These are phyloP conservation scores for Wickerhamomyces chambardii DNA, from an alignment of 805 yeast genomes.

Conservation along the genomic window DNA sequence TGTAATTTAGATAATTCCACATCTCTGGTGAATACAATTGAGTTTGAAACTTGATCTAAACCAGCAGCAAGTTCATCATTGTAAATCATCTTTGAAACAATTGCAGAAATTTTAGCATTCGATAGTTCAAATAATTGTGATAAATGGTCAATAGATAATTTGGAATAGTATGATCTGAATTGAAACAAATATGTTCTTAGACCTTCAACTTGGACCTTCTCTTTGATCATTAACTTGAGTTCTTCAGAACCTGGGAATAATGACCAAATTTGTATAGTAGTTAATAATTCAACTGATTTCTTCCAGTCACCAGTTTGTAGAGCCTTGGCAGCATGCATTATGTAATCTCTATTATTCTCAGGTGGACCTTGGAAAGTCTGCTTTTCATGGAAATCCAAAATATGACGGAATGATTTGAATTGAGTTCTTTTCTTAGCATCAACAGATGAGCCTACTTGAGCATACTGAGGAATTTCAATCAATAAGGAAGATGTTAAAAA, in stretches of 20 bases:
- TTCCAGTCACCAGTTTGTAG: slow-evolving; percentile 89
- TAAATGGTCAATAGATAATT: slow-evolving; percentile 61
- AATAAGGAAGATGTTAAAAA: slow-evolving; percentile 85
- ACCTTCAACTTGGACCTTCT: slow-evolving; percentile 82
- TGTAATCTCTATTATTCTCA: slow-evolving; percentile 89
- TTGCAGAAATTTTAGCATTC: slow-evolving; percentile 44
- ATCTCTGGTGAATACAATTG: slow-evolving; percentile 63
- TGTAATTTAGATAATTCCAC: slow-evolving; percentile 80
- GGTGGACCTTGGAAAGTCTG: slow-evolving; percentile 97
- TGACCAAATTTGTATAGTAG: slow-evolving; percentile 79
- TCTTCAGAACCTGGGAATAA: slow-evolving; percentile 62
- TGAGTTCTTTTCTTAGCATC: slow-evolving; percentile 56
- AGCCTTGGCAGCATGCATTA: slow-evolving; percentile 86
- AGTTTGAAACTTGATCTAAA: slow-evolving; percentile 55
- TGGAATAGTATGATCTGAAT: slow-evolving; percentile 67
- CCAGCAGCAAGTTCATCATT: slow-evolving; percentile 71
- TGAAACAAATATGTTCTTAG: slow-evolving; percentile 88
- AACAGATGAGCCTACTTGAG: slow-evolving; percentile 47
- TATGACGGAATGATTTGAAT: slow-evolving; percentile 82
- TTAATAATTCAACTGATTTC: slow-evolving; percentile 60
- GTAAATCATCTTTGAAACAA: slow-evolving; percentile 69
- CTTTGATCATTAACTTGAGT: slow-evolving; percentile 62
- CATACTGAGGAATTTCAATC: slow-evolving; percentile 87
- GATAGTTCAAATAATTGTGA: slow-evolving; percentile 58
- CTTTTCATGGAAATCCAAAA: slow-evolving; percentile 87